Base-by-base conservation (phyloP, 805 yeast genomes). In the Candida chauliodis region DNA sequence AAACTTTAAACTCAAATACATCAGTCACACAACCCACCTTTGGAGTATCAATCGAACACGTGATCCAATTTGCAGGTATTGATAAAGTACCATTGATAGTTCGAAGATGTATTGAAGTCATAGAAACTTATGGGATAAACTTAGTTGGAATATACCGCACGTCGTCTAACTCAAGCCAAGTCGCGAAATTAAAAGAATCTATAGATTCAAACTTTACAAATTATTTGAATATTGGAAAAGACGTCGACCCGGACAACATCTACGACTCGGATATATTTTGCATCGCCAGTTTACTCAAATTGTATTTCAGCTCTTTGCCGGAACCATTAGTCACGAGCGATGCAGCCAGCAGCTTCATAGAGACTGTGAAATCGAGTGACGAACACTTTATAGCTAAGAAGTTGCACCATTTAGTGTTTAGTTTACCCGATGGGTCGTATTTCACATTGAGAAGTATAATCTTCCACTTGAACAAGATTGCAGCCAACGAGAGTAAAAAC, bases 31-130 rank as follows among this genome's bases (percentile, higher is more conserved):
- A 66, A 38, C 71, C 73, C 0, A 79, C 95, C 0, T 93, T 87
- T 61, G 97, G 96, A 0, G 79, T 82, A 0, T 82, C 95, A 1
- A 71, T 93, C n/a, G 95, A 84, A 42, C 78, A 71, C 8, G 63
- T 87, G 30, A 78, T 89, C 14, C 83, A 81, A 44, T 79, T 75
- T 48, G 96, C 95, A 45, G 75, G 73, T 5, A 91, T 89, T 38
- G 95, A 87, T 47, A 82, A 86, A 59, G 96, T 93, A 4, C 99
- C 99, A 1, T 73, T 84, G 13, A 76, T 93, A 34, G 99, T 93
- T 8, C 81, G 82, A 46, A 86, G 82, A 54, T 90, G 97, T 69
- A 84, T 91, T 36, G 82, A 81, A 46, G 82, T 90, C 6, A 80
- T 93, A 24, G 98, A 93, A 54, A 73, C 72, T 28, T 81, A 84